Conservation (phyloP, 108 stramenopile species). For the Skeletonema tropicum region DNA sequence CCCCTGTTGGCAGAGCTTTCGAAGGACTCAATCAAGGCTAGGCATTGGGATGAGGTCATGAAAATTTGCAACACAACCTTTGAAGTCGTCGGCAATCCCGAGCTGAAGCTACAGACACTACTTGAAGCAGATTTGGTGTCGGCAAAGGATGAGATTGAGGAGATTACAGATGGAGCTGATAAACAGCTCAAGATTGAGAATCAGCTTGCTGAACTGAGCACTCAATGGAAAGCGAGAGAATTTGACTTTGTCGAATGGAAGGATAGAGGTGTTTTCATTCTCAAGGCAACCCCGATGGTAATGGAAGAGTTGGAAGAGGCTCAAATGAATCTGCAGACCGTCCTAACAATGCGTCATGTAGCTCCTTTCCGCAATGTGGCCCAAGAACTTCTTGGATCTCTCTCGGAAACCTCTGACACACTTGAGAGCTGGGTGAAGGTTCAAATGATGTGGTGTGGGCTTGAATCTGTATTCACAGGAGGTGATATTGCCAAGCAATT, state of each 20-base stretch:
- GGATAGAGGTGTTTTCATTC: conserved; percentile 73
- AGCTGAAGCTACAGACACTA: conserved; percentile 77
- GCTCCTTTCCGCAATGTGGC: conserved; percentile 81
- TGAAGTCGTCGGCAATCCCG: conserved; percentile 71
- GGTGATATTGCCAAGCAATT: conserved; percentile 94
- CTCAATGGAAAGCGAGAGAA: conserved; percentile 66
- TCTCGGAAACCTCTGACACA: conserved; percentile 89
- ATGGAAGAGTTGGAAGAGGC: conserved; percentile 93
- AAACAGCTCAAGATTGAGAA: conserved; percentile 88
- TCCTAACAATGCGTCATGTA: conserved; percentile 90
- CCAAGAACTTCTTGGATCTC: conserved; percentile 71
- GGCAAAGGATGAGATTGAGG: conserved; percentile 77
- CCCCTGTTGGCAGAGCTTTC: conserved; percentile 86
- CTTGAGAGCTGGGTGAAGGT: conserved; percentile 93
- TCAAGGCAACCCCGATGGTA: conserved; percentile 77
- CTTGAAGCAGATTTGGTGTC: conserved; percentile 60
- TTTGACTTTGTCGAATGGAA: conserved; percentile 89
- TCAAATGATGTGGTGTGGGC: conserved; percentile 91
- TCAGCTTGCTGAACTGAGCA: conserved; percentile 76
- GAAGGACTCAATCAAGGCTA: conserved; percentile 82
- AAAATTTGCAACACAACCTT: conserved; percentile 69
- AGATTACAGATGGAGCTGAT: conserved; percentile 90
- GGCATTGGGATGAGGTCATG: conserved; percentile 91
- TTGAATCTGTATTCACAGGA: conserved; percentile 91
- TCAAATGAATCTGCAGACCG: conserved; percentile 88